A percentile compares a stretch with the other conserved stretches of the same genome.
Evolutionary conservation across 108 stramenopile genomes (phyloP).

Genomic region (Schizochytrium sp.): DNA sequence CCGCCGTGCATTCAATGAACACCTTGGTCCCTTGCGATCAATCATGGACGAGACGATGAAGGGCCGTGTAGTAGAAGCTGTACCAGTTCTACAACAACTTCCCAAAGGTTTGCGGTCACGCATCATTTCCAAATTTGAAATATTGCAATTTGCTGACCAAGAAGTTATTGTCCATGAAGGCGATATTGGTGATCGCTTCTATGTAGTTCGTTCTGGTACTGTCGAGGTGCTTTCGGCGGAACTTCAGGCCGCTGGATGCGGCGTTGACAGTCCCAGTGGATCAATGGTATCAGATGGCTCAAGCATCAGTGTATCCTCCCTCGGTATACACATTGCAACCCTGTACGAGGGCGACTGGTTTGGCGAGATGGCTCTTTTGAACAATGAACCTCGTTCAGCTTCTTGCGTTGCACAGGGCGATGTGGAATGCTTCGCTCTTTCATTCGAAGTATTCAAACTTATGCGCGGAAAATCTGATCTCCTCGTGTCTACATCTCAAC

Average conservation of each 20-base stretch:
- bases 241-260: background rate
- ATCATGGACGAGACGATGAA: slow-evolving; percentile 68
- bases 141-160: slow-evolving; percentile 28
- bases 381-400: slow-evolving; percentile 77
- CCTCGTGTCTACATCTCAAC: slow-evolving; percentile 37
- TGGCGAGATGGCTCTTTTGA: slow-evolving; percentile 80
- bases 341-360: slow-evolving; percentile 80
- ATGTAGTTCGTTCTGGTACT: slow-evolving; percentile 32
- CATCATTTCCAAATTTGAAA: slow-evolving; percentile 44
- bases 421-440: slow-evolving; percentile 43
- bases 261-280: background rate
- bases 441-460: slow-evolving; percentile 53
- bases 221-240: slow-evolving; percentile 57
- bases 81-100: slow-evolving; percentile 63
- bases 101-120: slow-evolving; percentile 31
- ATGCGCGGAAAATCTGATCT: slow-evolving; percentile 47
- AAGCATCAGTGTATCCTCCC: slow-evolving; percentile 45
- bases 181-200: slow-evolving; percentile 52
- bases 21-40: slow-evolving; percentile 66
- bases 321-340: slow-evolving; percentile 56
- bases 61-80: slow-evolving; percentile 41
- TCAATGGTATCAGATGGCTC: background rate
- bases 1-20: slow-evolving; percentile 60
- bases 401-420: slow-evolving; percentile 70
- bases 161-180: slow-evolving; percentile 47